Base-by-base conservation (phyloP, 2,329 filamentous ascomycete species). In the Trichoderma breve region DNA sequence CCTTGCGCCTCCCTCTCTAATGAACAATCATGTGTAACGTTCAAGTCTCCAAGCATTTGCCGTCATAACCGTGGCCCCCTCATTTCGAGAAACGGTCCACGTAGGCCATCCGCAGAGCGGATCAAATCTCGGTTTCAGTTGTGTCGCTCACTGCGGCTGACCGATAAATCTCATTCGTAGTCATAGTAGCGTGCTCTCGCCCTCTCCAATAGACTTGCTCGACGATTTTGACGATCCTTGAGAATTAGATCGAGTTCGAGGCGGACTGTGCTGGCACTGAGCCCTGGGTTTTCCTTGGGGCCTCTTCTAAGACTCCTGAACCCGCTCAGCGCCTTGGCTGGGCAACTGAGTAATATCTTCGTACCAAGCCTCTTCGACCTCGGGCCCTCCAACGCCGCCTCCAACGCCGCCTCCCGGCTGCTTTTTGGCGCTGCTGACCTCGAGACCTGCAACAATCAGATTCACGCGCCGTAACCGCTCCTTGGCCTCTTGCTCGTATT, bases 381-480 rank as follows among this genome's bases (percentile, higher is more conserved):
- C 71, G 11, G 72, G 43, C n/a, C 53, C 68, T 68, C 72, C 58
- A 65, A 72, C 65, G 4, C 32, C 26, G 36, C 53, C 68, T 68
- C 72, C 58, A 66, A 72, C 65, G 3, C 26, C n/a, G 15, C 36
- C 36, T 18, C 18, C 70, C 72, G 6, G 51, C 15, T 73, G 58
- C 66, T 76, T 78, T 73, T 77, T 79, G 8, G 53, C 66, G 18
- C 76, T 75, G 3, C 74, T 67, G 11, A 95, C 86, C 75, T 97
- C 93, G 32, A 98, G 84, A 8, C 93, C 92, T 0, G 93, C 92
- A 32, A 91, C 88, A 5, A 91, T 81, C 73, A 97, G 88, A 75
- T 92, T 94, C 78, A 97, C 90, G 61, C 92, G 89, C 67, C 95
- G 86, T 67, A 98, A 85, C 57, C 93, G 90, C 75, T 97, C 86